phyloP scores from a whole-genome alignment of 2,329 filamentous ascomycete species.

The Parascedosporium putredinis region DNA sequence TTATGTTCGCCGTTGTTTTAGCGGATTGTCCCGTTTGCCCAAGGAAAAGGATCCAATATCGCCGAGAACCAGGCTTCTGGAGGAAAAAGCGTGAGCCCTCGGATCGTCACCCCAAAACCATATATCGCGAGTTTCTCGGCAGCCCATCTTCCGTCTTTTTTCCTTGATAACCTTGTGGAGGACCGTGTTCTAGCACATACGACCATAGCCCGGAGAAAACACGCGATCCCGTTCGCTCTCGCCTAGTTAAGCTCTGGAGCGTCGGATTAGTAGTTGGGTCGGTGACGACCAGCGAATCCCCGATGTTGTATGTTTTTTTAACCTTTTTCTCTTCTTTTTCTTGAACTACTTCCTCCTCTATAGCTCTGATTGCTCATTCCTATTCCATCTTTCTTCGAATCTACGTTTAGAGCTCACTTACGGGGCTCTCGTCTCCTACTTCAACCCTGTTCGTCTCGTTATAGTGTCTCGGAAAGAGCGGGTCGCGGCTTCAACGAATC shows the following conservation, averaged over 20 bases:
- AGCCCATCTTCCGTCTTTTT: not conserved
- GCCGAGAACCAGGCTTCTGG: no score
- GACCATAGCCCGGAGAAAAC: not conserved
- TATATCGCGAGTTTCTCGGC: no score
- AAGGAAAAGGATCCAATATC: no score
- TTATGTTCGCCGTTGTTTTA: not conserved
- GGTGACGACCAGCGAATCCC: not conserved
- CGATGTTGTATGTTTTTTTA: not conserved
- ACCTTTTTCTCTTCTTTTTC: not conserved
- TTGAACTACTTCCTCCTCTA: not conserved
- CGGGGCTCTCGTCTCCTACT: no score
- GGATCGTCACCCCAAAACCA: no score
- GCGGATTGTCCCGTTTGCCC: no score
- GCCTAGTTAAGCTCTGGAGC: not conserved
- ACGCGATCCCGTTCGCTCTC: not conserved
- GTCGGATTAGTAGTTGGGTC: not conserved
- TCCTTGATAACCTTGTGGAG: not conserved
- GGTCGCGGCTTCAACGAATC: no score
- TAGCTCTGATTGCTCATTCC: not conserved
- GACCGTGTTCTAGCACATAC: not conserved
- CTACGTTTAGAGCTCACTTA: no score
- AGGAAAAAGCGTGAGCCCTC: no score
- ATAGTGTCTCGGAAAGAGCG: no score
- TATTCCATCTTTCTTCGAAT: not conserved
- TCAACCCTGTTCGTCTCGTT: no score